Evolutionary conservation across 78 protist genomes (phyloP).

Genomic region (Creolimax fragrantissima): DNA sequence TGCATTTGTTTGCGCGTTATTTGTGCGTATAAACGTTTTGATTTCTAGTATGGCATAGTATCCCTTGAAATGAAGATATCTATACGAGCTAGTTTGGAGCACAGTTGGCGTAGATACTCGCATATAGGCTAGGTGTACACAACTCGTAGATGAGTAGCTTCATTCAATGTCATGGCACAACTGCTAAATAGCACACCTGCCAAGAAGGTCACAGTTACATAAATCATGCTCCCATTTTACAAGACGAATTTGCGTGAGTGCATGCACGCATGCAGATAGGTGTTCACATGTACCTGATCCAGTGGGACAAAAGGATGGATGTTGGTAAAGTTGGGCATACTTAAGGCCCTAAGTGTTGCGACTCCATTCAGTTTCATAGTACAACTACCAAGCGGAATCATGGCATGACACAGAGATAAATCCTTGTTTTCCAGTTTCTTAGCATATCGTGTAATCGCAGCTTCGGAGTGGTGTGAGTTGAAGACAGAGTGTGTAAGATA

Average conservation of each 20-base stretch:
- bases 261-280: not conserved
- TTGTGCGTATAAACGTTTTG: too few species aligned
- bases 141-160: not conserved
- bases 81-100: not conserved
- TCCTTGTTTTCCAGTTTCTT: conserved; percentile 74
- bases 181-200: not conserved
- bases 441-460: conserved; percentile 83
- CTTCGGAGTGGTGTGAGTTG: conserved; percentile 80
- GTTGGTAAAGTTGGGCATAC: conserved; percentile 78
- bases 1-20: too few species aligned
- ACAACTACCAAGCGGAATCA: conserved; percentile 93
- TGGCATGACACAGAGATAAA: conserved; percentile 62
- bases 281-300: conserved; percentile 43
- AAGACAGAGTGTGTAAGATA: conserved; percentile 76
- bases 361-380: conserved; percentile 97
- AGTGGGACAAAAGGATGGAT: conserved; percentile 95
- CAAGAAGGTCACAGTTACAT: too few species aligned
- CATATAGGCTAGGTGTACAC: not conserved
- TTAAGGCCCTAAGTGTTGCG: conserved; percentile 85
- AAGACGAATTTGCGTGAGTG: not conserved
- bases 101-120: not conserved
- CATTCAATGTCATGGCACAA: not conserved
- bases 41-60: too few species aligned
- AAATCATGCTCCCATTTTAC: too few species aligned
- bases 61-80: not conserved